A percentile compares a stretch with the other conserved stretches of the same genome.
Evolutionary conservation across 2,329 filamentous ascomycete species (phyloP).

Genomic region (Talaromyces sp.): DNA sequence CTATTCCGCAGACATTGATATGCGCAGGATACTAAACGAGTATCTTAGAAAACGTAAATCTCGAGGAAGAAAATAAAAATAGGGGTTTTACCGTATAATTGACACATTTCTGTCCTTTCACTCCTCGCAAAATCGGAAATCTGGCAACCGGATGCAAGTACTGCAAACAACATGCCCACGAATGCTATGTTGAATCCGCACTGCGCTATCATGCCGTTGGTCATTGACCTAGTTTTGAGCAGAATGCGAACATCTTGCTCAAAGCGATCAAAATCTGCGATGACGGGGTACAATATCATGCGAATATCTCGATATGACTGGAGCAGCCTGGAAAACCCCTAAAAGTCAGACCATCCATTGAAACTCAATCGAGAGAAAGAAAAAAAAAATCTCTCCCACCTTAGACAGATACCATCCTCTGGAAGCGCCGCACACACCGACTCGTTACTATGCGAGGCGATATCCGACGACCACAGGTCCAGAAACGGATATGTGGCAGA

Average conservation of each 20-base stretch:
- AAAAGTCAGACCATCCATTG: not conserved
- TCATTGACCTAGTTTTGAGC: conserved; percentile 44
- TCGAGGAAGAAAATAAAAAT: too few species aligned
- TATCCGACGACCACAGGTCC: conserved; percentile 59
- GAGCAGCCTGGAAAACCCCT: conserved; percentile 42
- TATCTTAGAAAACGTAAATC: not conserved
- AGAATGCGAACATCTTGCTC: conserved; percentile 51
- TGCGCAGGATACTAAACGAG: conserved; percentile 52
- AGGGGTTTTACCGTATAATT: conserved; percentile 56
- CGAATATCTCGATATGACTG: conserved; percentile 53
- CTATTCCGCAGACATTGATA: conserved; percentile 61
- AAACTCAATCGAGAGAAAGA: not conserved
- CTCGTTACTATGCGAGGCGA: conserved; percentile 51
- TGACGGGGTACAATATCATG: conserved; percentile 55
- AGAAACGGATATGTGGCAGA: conserved; percentile 61
- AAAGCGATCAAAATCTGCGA: conserved; percentile 51
- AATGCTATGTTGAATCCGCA: conserved; percentile 55
- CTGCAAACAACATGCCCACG: conserved; percentile 56
- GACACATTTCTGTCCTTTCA: conserved; percentile 57
- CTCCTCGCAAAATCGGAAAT: conserved; percentile 53
- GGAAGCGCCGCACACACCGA: conserved; percentile 57
- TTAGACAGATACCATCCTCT: conserved; percentile 51
- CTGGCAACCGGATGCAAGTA: conserved; percentile 57
- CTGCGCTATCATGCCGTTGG: conserved; percentile 38
- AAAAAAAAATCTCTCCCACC: too few species aligned